Percentiles rank a stretch among this genome's conserved stretches.
These are phyloP conservation scores for Arthrobotrys sinensis DNA, from an alignment of 2,329 filamentous ascomycete species.

Conservation along the genomic window DNA sequence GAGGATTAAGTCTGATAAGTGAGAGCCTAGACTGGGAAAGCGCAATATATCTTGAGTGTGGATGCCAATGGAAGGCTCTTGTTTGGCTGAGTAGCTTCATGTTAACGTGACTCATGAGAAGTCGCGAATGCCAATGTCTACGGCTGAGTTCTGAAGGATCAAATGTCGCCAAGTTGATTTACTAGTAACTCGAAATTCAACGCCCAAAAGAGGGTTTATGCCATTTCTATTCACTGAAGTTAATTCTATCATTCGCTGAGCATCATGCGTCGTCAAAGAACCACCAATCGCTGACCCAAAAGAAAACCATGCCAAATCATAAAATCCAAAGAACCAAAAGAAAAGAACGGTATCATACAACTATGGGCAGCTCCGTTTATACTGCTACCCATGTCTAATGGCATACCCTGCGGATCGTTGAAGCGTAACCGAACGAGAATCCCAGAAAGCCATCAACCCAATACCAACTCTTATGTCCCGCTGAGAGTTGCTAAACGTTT, in stretches of 20 bases:
- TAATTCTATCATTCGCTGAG: slow-evolving; percentile 30
- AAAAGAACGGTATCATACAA: slow-evolving; percentile 28
- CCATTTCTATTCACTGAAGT: slow-evolving; percentile 34
- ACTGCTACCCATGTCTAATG: slow-evolving; percentile 19
- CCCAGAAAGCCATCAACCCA: neutral
- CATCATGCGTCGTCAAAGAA: slow-evolving; percentile 28
- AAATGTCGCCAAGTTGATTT: neutral
- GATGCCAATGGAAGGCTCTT: slow-evolving; percentile 11
- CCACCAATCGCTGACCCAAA: slow-evolving; percentile 27
- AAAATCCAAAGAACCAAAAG: slow-evolving; percentile 21
- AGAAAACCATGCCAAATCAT: slow-evolving; percentile 16
- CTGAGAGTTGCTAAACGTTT: neutral
- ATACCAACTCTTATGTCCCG: neutral
- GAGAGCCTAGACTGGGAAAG: neutral
- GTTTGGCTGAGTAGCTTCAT: slow-evolving; percentile 5
- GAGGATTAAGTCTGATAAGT: neutral
- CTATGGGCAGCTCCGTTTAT: slow-evolving; percentile 7
- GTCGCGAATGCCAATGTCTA: neutral
- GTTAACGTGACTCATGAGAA: slow-evolving; percentile 27
- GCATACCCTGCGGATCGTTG: slow-evolving; percentile 2
- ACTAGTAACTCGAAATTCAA: neutral
- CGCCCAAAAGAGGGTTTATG: slow-evolving; percentile 22
- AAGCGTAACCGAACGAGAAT: slow-evolving; percentile 18
- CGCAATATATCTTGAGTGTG: neutral
- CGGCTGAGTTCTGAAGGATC: slow-evolving; percentile 1